Percentiles rank a stretch among this genome's conserved stretches.
Conservation (phyloP, 345 rosid species). For the Ceriops tagal region DNA sequence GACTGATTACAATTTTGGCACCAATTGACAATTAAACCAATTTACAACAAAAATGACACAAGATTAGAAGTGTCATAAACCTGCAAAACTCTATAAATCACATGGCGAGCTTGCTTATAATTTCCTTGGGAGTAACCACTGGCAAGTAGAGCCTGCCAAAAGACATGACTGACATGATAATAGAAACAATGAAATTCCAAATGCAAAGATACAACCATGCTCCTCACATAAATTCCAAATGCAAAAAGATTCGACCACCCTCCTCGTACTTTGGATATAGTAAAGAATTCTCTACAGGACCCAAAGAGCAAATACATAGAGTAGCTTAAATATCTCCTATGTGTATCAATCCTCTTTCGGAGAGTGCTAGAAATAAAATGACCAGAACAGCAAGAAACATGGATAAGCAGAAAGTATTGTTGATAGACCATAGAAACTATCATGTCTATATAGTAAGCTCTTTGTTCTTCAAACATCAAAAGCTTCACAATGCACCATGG, state of each 20-base stretch:
- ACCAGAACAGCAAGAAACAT: neutral
- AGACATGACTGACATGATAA: neutral
- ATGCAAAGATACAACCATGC: neutral
- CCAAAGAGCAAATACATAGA: neutral
- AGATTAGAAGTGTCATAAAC: conserved; percentile 30
- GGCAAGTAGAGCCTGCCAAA: conserved; percentile 81
- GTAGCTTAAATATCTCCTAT: neutral
- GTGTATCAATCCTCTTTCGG: neutral
- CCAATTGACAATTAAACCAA: neutral
- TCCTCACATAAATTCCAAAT: neutral
- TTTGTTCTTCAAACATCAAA: conserved; percentile 3
- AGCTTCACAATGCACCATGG: neutral
- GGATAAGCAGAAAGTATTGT: neutral
- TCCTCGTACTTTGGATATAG: neutral
- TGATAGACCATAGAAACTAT: too few relatives aligned
- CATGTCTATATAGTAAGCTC: neutral
- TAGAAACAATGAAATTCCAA: neutral
- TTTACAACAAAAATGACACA: conserved; percentile 9
- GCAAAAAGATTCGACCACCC: conserved; percentile 2
- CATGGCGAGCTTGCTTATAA: conserved; percentile 62
- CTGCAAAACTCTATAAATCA: conserved; percentile 58
- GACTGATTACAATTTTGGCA: neutral
- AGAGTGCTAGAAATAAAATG: neutral
- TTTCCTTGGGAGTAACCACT: conserved; percentile 65
- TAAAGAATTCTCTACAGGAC: neutral